phyloP scores from a whole-genome alignment of 2,329 filamentous ascomycete species.

The Phaeosphaeria sp. region DNA sequence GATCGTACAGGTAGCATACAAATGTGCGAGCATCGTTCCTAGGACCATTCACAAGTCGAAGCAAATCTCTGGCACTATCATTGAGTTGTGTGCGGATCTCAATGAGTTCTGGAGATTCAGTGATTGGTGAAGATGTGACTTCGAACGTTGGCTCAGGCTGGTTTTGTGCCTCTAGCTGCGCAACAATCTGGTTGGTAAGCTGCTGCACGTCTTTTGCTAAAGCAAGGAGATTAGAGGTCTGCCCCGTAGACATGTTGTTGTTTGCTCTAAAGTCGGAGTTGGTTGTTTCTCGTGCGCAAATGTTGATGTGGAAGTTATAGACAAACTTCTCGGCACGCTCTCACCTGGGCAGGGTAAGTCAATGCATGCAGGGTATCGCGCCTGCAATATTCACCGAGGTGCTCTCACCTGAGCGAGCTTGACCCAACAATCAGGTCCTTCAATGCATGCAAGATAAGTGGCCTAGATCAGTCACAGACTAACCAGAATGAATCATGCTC shows the following conservation, averaged over 20 bases:
- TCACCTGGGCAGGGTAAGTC: too few relatives aligned
- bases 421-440: too few relatives aligned
- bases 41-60: conserved; percentile 32
- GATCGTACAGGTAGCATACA: conserved; percentile 20
- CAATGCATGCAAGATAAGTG: too few relatives aligned
- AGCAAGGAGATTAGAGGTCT: not conserved
- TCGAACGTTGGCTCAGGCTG: conserved; percentile 21
- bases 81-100: conserved; percentile 20
- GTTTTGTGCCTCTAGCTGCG: conserved; percentile 8
- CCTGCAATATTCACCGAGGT: too few relatives aligned
- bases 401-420: too few relatives aligned
- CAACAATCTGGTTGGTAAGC: not conserved
- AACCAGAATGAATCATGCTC: too few relatives aligned
- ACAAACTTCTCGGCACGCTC: not conserved
- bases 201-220: not conserved
- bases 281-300: too few relatives aligned
- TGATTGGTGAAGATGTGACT: conserved; percentile 8
- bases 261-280: too few relatives aligned
- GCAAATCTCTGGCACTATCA: conserved; percentile 19
- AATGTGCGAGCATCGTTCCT: conserved; percentile 19
- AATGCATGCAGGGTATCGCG: too few relatives aligned
- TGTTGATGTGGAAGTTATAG: not conserved
- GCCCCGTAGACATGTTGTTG: not conserved
- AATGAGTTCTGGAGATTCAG: conserved; percentile 15
- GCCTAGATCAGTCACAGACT: too few relatives aligned